These are phyloP conservation scores for Cryptosporidium parvum DNA, from an alignment of 169 alveolate genomes.

Conservation along the genomic window DNA sequence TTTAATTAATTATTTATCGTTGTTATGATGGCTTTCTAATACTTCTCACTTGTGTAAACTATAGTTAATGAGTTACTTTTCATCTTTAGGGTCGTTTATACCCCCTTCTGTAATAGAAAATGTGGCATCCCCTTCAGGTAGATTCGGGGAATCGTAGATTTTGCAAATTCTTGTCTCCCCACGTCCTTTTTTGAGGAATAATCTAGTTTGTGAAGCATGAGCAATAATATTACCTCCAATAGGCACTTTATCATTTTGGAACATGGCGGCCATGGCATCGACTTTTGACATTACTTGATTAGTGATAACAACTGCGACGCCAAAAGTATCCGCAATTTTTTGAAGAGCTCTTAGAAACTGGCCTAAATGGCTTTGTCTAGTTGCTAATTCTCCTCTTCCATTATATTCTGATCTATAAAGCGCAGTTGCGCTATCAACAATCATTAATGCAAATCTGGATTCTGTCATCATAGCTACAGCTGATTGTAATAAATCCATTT, in stretches of 20 bases:
- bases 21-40: neutral
- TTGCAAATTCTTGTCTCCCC: conserved; percentile 96
- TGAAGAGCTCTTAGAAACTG: conserved; percentile 95
- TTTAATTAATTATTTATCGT: neutral
- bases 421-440: conserved; percentile 98
- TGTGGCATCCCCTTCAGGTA: conserved; percentile 99
- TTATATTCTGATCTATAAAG: conserved; percentile 97
- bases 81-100: conserved; percentile 88
- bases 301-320: conserved; percentile 95
- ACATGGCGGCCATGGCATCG: conserved; percentile 89
- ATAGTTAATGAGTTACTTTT: conserved; percentile 50
- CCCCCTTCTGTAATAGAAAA: conserved; percentile 94
- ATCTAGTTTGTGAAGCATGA: conserved; percentile 97
- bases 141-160: conserved; percentile 97
- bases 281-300: conserved; percentile 96
- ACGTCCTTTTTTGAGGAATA: conserved; percentile 93
- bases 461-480: conserved; percentile 98
- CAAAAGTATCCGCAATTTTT: conserved; percentile 95
- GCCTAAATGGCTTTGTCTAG: conserved; percentile 97
- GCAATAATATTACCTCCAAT: conserved; percentile 99
- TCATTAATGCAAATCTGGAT: conserved; percentile 94
- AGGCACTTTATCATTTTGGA: conserved; percentile 89
- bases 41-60: neutral
- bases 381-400: conserved; percentile 99
- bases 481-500: conserved; percentile 92